These are phyloP conservation scores for Kuraishia hungarica DNA, from an alignment of 805 yeast species.

Conservation along the genomic window DNA sequence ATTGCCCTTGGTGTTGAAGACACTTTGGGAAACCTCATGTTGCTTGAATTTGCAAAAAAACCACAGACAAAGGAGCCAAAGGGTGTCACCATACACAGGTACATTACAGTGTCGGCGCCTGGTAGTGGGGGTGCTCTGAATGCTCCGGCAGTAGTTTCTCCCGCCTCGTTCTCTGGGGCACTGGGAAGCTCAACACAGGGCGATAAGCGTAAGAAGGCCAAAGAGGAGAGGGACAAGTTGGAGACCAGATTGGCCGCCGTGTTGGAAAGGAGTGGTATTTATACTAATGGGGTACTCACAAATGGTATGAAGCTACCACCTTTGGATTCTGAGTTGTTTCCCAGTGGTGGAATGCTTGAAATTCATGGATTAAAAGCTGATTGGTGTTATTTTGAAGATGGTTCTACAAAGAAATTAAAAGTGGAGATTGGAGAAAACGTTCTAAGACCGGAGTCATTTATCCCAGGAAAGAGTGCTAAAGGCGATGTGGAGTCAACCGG, in stretches of 20 bases:
- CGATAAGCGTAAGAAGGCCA: neutral
- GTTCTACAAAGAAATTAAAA: conserved; percentile 4
- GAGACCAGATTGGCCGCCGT: conserved; percentile 9
- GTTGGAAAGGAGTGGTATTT: conserved; percentile 7
- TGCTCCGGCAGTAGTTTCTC: conserved; percentile 19
- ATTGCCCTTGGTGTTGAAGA: conserved; percentile 45
- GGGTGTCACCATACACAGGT: conserved; percentile 45
- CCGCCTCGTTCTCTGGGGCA: conserved; percentile 25
- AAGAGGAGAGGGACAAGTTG: neutral
- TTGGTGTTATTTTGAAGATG: conserved; percentile 30
- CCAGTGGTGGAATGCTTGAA: conserved; percentile 52
- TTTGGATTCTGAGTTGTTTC: conserved; percentile 31
- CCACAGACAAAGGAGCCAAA: conserved; percentile 26
- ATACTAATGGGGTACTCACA: conserved; percentile 28
- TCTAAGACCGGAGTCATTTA: conserved; percentile 33
- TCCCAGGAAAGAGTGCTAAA: conserved; percentile 9
- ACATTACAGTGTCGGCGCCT: conserved; percentile 32
- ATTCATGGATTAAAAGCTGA: conserved; percentile 37
- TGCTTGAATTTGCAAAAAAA: conserved; percentile 36
- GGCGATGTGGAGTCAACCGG: too few relatives aligned
- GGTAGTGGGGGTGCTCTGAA: conserved; percentile 17
- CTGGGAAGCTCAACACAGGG: conserved; percentile 14
- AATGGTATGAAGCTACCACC: conserved; percentile 44
- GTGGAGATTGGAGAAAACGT: conserved; percentile 45
- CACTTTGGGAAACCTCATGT: conserved; percentile 43